These are phyloP conservation scores for Coemansia furcata DNA, from an alignment of 192 early-diverging fungal species.

Conservation along the genomic window DNA sequence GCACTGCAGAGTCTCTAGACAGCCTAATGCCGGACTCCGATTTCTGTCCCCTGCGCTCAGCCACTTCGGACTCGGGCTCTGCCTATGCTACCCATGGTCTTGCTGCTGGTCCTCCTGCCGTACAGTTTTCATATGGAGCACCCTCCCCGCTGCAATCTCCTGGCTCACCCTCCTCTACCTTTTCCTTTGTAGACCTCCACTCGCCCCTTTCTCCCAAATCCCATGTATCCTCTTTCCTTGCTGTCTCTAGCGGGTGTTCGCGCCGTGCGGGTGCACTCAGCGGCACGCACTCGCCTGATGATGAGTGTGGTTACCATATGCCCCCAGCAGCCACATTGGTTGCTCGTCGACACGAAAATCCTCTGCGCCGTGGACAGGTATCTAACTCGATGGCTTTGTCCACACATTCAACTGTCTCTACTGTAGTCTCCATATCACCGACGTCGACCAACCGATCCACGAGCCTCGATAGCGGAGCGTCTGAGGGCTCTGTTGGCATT, in stretches of 20 bases:
- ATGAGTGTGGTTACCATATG: background rate
- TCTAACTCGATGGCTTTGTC: constrained; percentile 33
- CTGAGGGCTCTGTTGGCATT: constrained; percentile 13
- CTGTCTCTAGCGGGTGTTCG: constrained; percentile 13
- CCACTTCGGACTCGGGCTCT: constrained; percentile 15
- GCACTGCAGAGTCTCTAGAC: constrained; percentile 16
- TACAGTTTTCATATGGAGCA: constrained; percentile 5
- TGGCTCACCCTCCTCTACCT: constrained; percentile 24
- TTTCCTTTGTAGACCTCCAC: constrained; percentile 28
- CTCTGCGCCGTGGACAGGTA: constrained; percentile 10
- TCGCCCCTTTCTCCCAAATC: constrained; percentile 19
- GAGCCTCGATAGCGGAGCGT: constrained; percentile 24
- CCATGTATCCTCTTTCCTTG: constrained; percentile 1
- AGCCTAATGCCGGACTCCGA: constrained; percentile 14
- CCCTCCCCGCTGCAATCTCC: constrained; percentile 20
- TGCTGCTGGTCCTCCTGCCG: background rate
- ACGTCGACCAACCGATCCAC: constrained; percentile 21
- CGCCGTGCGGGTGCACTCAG: constrained; percentile 26
- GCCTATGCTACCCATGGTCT: constrained; percentile 9
- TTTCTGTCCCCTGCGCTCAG: constrained; percentile 6
- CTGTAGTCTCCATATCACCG: constrained; percentile 43
- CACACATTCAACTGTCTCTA: constrained; percentile 27
- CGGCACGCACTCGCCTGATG: constrained; percentile 5
- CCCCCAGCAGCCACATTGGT: background rate
- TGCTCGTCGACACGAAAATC: constrained; percentile 4